Conservation (phyloP, 2,329 filamentous ascomycete species). For the Hymenoscyphus scutula region DNA sequence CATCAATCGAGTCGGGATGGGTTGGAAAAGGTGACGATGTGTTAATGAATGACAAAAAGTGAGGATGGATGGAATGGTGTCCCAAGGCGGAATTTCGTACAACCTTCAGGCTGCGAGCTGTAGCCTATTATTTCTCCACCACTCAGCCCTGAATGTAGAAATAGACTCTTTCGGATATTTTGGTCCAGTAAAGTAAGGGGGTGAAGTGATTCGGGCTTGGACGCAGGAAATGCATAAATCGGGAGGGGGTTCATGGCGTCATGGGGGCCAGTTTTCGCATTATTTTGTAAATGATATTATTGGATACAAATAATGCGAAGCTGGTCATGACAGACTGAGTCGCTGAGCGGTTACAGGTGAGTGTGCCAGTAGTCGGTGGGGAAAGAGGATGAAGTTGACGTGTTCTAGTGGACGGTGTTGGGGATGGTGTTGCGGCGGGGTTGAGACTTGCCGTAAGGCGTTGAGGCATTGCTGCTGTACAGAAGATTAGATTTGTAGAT, state of each 20-base stretch:
- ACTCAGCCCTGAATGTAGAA: not conserved
- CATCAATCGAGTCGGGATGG: not conserved
- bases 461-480: slow-evolving; percentile 4
- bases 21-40: not conserved
- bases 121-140: slow-evolving; percentile 12
- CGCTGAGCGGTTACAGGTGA: not conserved
- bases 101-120: not conserved
- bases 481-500: no score
- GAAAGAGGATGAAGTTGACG: not conserved
- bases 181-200: no score
- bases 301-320: not conserved
- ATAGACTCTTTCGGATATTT: not conserved
- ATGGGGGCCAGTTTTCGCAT: not conserved
- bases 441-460: not conserved
- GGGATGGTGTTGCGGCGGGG: not conserved
- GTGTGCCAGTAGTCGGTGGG: no score
- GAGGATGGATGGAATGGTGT: no score
- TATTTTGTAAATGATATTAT: not conserved
- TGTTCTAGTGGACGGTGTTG: not conserved
- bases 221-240: not conserved
- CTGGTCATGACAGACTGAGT: not conserved
- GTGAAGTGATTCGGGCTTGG: no score
- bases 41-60: not conserved
- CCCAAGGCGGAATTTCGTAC: not conserved
- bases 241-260: not conserved